A percentile compares a stretch with the other conserved stretches of the same genome.
These are phyloP conservation scores for Silene noctiflora DNA, from an alignment of 179 eudicot genomes.

Conservation along the genomic window DNA sequence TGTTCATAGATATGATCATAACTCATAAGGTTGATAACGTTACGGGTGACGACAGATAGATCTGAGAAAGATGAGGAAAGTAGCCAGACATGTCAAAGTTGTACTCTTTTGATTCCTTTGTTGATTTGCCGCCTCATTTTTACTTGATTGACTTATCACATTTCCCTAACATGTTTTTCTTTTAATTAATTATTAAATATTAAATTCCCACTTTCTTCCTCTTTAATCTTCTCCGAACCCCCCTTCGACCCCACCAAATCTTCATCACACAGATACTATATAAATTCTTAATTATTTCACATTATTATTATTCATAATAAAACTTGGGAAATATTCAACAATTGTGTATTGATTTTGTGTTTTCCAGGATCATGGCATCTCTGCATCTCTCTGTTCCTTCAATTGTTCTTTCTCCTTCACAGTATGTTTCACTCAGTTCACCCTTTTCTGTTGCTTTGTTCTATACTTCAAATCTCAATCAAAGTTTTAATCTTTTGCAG, in stretches of 20 bases:
- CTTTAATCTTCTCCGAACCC: neutral
- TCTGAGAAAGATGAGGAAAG: neutral
- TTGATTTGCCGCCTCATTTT: neutral
- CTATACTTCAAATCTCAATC: neutral
- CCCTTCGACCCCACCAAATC: neutral
- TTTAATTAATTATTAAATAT: neutral
- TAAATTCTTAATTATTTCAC: neutral
- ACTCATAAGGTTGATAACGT: neutral
- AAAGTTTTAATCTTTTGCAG: neutral
- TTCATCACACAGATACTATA: neutral
- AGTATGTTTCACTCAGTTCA: conserved; percentile 33
- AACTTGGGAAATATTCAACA: neutral
- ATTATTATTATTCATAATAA: neutral
- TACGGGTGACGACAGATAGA: neutral
- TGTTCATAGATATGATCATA: too few relatives aligned
- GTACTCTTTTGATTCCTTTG: neutral
- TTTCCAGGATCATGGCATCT: conserved; percentile 47
- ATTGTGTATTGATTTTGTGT: conserved; percentile 11
- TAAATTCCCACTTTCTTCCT: neutral
- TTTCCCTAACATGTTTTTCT: neutral
- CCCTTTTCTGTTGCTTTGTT: neutral
- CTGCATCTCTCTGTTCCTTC: conserved; percentile 46
- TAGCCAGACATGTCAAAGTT: neutral
- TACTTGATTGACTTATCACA: too few relatives aligned
- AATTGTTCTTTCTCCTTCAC: conserved; percentile 36